Evolutionary conservation across 2,329 filamentous ascomycete species (phyloP).

Genomic region (Xylaria sp.): DNA sequence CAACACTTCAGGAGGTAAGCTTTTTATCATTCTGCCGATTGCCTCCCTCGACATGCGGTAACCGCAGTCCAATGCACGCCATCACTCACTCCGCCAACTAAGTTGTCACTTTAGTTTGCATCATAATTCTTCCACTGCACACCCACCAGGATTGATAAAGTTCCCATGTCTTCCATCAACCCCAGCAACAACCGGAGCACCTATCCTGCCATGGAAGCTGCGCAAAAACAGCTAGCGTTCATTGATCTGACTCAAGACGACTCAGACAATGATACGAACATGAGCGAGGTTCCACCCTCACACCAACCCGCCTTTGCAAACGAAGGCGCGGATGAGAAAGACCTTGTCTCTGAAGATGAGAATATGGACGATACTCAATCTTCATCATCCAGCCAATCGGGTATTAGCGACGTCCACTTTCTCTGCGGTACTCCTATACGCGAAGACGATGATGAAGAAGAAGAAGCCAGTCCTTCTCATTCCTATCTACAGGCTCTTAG

Average conservation of each 20-base stretch:
- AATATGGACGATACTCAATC: neutral
- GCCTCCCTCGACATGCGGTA: neutral
- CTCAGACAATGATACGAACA: neutral
- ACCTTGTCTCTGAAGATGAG: neutral
- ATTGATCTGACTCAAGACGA: neutral
- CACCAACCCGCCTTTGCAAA: neutral
- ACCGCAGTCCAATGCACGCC: neutral
- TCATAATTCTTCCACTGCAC: neutral
- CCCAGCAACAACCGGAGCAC: neutral
- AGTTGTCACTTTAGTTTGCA: neutral
- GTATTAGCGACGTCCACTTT: neutral
- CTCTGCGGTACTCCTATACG: too few species aligned
- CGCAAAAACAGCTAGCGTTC: neutral
- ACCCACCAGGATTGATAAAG: neutral
- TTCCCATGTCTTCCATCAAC: neutral
- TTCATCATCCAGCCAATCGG: neutral
- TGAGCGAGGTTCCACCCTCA: neutral
- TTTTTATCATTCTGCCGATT: neutral
- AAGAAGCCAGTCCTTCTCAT: too few species aligned
- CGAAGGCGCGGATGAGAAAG: neutral
- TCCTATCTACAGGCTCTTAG: too few species aligned
- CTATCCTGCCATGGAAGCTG: neutral
- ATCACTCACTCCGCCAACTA: neutral
- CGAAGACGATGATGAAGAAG: too few species aligned
- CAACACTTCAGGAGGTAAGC: too few species aligned